Base-by-base conservation (phyloP, 495 filamentous ascomycete genomes). In the Letharia lupina region DNA sequence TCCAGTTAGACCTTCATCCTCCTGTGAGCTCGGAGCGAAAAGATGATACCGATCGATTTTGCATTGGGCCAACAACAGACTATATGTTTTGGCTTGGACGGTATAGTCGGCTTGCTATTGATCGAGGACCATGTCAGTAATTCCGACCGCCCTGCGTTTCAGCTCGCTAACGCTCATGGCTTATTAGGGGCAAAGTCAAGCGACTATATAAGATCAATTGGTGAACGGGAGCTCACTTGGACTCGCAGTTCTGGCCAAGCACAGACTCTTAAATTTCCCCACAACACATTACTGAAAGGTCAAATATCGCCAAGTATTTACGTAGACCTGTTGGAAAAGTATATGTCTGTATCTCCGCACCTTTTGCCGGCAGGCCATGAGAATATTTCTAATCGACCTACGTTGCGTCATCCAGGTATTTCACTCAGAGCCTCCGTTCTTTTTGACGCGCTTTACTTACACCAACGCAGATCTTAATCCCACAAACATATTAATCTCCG, bases 21-120 rank as follows among this genome's bases (percentile, higher is more conserved):
- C 18, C 31, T 39, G 37, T 39, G 37, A 39, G 8, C 37, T 39
- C 37, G 5, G 69, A 73, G 50, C 60, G 63, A 45, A 69, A 73
- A 66, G 45, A 54, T 54, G 72, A 73, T 31, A 65, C 69, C 54
- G 66, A 70, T 18, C 66, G 73, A 61, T 77, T 78, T 44, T 74
- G 65, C 65, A 73, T 79, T 63, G 76, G 77, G 37, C 78, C 77
- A 66, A 67, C 74, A 54, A 68, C 74, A 65, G 65, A 69, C 8
- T 68, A 73, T 44, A 70, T 73, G 62, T 77, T 76, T 67, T 79
- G 77, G 77, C 71, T 76, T 76, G 72, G 69, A 39, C 71, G 77
- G 54, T 50, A 70, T 63, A 28, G 23, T 13, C 28, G 65, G 16
- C 33, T 72, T n/a, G 64, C 74, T 66, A 39, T 77, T 60, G 67